Conservation (phyloP, 352 stramenopile genomes). For the Globisporangium cystogenes region DNA sequence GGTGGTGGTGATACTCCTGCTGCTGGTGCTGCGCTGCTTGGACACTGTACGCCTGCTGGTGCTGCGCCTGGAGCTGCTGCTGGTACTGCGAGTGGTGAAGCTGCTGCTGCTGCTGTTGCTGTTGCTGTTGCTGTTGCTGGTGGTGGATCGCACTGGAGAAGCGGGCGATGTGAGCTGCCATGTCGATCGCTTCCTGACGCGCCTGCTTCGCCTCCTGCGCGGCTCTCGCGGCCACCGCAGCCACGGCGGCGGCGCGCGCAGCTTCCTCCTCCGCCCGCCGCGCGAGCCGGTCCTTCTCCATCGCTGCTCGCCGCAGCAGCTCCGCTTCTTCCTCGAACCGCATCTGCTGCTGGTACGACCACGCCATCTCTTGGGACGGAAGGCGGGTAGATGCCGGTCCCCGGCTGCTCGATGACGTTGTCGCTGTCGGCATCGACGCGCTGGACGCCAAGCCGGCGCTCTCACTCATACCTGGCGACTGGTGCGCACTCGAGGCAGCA, state of each 20-base stretch:
- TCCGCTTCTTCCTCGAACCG: slow-evolving; percentile 73
- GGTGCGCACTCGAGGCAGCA: background rate
- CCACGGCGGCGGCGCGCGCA: slow-evolving; percentile 56
- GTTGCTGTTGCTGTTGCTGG: slow-evolving; percentile 35
- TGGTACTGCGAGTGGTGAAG: slow-evolving; percentile 7
- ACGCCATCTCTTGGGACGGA: slow-evolving; percentile 59
- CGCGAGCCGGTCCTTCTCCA: slow-evolving; percentile 57
- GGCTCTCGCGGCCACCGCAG: slow-evolving; percentile 59
- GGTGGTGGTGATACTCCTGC: slow-evolving; percentile 36
- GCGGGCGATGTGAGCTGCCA: slow-evolving; percentile 65
- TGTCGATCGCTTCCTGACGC: slow-evolving; percentile 75
- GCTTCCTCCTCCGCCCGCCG: slow-evolving; percentile 80
- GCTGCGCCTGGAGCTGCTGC: slow-evolving; percentile 8
- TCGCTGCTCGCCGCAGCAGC: slow-evolving; percentile 47
- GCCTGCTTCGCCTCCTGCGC: slow-evolving; percentile 75
- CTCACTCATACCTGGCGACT: background rate
- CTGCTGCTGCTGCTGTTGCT: slow-evolving; percentile 19
- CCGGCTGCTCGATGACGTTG: slow-evolving; percentile 5
- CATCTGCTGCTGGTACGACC: slow-evolving; percentile 63
- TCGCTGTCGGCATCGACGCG: slow-evolving; percentile 1
- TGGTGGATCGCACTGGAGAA: slow-evolving; percentile 76
- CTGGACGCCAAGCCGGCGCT: slow-evolving; percentile 1
- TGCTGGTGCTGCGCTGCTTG: slow-evolving; percentile 32
- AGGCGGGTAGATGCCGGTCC: slow-evolving; percentile 11
- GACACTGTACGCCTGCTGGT: slow-evolving; percentile 20